A percentile compares a stretch with the other conserved stretches of the same genome.
These are phyloP conservation scores for Xylaria arbuscula DNA, from an alignment of 2,329 filamentous ascomycete genomes.

Conservation along the genomic window DNA sequence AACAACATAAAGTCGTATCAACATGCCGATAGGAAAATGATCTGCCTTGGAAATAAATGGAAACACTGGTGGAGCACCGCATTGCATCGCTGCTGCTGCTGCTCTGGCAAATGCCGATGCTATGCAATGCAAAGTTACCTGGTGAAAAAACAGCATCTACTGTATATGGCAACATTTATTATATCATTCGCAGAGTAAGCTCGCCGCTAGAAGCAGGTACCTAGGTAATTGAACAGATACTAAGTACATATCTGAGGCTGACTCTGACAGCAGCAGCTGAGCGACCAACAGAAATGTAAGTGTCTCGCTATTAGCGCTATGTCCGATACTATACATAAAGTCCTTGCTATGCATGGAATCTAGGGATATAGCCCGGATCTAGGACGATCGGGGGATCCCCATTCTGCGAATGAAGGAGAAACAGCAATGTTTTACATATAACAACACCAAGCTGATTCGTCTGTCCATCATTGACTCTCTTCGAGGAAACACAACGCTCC, in stretches of 20 bases:
- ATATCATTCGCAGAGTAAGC: neutral
- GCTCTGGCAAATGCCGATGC: neutral
- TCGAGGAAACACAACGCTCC: neutral
- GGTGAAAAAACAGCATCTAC: neutral
- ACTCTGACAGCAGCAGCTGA: neutral
- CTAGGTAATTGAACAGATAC: neutral
- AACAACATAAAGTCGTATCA: neutral
- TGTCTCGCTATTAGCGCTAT: neutral
- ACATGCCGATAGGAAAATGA: neutral
- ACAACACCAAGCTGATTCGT: neutral
- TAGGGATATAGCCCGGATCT: neutral
- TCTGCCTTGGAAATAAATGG: conserved; percentile 16
- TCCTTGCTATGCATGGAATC: neutral
- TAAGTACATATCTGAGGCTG: neutral
- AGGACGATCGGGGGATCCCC: neutral
- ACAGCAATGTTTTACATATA: no score
- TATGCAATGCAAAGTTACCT: neutral
- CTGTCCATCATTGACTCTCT: neutral
- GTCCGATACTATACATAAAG: neutral
- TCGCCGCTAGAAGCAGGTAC: neutral
- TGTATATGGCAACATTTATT: neutral
- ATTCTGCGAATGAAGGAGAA: neutral
- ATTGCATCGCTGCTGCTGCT: neutral
- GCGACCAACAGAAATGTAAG: neutral
- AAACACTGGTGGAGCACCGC: conserved; percentile 25